Evolutionary conservation across 139 green algal genomes (phyloP).

Genomic region (Pycnococcus provasolii): DNA sequence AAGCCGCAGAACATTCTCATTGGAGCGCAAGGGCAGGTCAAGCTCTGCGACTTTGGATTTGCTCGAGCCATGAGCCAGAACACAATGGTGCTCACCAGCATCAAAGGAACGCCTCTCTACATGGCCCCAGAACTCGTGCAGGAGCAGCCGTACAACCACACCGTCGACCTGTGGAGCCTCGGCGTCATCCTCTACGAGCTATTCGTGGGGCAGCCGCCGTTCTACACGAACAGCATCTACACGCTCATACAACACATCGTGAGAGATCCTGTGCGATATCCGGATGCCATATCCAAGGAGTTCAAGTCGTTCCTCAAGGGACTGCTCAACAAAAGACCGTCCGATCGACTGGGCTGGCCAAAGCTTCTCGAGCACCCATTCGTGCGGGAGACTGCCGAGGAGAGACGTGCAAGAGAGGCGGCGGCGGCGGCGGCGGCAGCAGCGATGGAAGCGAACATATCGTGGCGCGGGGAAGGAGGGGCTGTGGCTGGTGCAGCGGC

Average conservation of each 20-base stretch:
- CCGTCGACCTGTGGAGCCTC: constrained; percentile 91
- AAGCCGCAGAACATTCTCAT: constrained; percentile 89
- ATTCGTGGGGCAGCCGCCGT: constrained; percentile 86
- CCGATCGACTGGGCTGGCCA: constrained; percentile 77
- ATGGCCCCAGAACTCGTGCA: constrained; percentile 98
- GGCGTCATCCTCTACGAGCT: constrained; percentile 99
- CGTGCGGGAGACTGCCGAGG: constrained; percentile 57
- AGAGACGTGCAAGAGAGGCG: background rate
- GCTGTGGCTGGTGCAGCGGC: too few relatives aligned
- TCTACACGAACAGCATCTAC: constrained; percentile 98
- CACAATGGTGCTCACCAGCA: constrained; percentile 86
- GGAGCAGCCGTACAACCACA: constrained; percentile 81
- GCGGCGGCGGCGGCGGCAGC: too few relatives aligned
- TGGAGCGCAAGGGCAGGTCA: constrained; percentile 47
- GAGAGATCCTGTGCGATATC: constrained; percentile 78
- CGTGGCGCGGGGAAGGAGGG: too few relatives aligned
- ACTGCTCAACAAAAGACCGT: constrained; percentile 83
- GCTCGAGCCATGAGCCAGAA: constrained; percentile 73
- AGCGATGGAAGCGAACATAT: too few relatives aligned
- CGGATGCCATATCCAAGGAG: constrained; percentile 63
- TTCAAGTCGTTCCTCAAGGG: constrained; percentile 91
- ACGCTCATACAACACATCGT: constrained; percentile 89
- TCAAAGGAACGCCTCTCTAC: constrained; percentile 97
- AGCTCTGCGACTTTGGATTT: constrained; percentile 90
- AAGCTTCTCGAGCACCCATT: constrained; percentile 88